A percentile compares a stretch with the other conserved stretches of the same genome.
phyloP scores from a whole-genome alignment of 345 rosid genomes.

The Citrus maxima region DNA sequence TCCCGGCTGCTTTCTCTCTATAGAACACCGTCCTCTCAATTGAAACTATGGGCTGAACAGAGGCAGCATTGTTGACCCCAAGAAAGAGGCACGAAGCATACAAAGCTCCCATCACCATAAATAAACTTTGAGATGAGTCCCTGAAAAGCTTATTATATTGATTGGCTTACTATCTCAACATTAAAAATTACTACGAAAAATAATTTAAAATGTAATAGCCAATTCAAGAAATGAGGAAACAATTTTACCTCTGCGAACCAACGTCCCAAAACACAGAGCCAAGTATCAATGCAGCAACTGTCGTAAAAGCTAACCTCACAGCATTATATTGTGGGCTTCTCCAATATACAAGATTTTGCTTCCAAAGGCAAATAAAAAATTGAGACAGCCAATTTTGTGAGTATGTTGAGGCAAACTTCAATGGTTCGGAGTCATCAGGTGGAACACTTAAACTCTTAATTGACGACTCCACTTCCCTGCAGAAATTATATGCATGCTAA shows the following conservation, averaged over 20 bases:
- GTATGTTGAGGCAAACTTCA: conserved; percentile 53
- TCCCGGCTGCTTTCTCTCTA: conserved; percentile 87
- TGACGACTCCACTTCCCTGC: conserved; percentile 63
- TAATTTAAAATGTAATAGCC: too few species aligned
- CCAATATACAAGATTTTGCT: conserved; percentile 90
- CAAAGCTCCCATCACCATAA: conserved; percentile 75
- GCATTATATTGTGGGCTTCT: conserved; percentile 85
- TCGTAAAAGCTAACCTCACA: conserved; percentile 61
- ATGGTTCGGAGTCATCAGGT: conserved; percentile 54
- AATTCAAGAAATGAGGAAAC: neutral
- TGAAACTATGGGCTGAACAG: conserved; percentile 75
- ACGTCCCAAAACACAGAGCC: conserved; percentile 80
- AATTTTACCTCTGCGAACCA: conserved; percentile 53
- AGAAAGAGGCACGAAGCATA: conserved; percentile 78
- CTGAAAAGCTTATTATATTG: conserved; percentile 16
- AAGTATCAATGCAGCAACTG: conserved; percentile 52
- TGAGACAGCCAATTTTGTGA: conserved; percentile 53
- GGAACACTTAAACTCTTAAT: conserved; percentile 54
- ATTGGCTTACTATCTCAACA: neutral
- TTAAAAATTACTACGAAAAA: neutral
- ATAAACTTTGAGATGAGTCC: conserved; percentile 50
- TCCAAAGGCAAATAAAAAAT: conserved; percentile 64
- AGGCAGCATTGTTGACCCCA: conserved; percentile 78
- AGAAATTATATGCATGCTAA: neutral
- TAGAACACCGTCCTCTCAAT: conserved; percentile 89